These are phyloP conservation scores for Zymoseptoria passerinii DNA, from an alignment of 2,329 filamentous ascomycete species.

Conservation along the genomic window DNA sequence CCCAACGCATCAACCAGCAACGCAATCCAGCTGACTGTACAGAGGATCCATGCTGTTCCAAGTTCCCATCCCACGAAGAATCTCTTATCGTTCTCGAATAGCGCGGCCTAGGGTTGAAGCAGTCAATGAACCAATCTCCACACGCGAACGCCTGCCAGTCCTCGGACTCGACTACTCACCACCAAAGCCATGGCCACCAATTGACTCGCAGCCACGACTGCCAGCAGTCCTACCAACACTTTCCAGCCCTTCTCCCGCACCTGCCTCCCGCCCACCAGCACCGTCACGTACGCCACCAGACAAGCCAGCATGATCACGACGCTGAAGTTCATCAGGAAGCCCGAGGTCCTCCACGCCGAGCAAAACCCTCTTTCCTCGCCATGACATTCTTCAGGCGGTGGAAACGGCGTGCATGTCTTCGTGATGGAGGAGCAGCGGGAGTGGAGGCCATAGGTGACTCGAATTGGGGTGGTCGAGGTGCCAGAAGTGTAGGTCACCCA, in stretches of 20 bases:
- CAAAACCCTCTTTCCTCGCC: constrained; percentile 69
- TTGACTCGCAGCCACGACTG: constrained; percentile 59
- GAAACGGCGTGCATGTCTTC: constrained; percentile 57
- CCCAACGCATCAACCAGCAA: constrained; percentile 47
- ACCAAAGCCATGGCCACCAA: constrained; percentile 73
- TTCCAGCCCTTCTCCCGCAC: constrained; percentile 79
- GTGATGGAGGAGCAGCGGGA: constrained; percentile 66
- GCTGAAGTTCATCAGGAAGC: constrained; percentile 79
- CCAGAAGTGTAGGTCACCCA: constrained; percentile 53
- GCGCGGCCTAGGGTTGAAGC: constrained; percentile 55
- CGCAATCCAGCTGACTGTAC: constrained; percentile 51
- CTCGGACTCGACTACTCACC: constrained; percentile 44
- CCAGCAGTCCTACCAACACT: constrained; percentile 58
- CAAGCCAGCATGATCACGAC: constrained; percentile 74
- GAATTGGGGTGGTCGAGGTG: constrained; percentile 39
- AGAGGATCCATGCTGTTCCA: constrained; percentile 68
- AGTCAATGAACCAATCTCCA: constrained; percentile 4
- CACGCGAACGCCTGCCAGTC: neutral
- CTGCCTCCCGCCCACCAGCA: constrained; percentile 69
- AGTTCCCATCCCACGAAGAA: constrained; percentile 78
- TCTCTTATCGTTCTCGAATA: constrained; percentile 73
- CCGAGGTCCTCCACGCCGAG: constrained; percentile 80
- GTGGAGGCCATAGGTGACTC: constrained; percentile 70
- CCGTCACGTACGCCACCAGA: constrained; percentile 69
- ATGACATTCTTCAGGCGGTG: constrained; percentile 57